Percentiles rank a stretch among this genome's conserved stretches.
These are phyloP conservation scores for Cubamyces sp. DNA, from an alignment of 768 basidiomycete species.

Conservation along the genomic window DNA sequence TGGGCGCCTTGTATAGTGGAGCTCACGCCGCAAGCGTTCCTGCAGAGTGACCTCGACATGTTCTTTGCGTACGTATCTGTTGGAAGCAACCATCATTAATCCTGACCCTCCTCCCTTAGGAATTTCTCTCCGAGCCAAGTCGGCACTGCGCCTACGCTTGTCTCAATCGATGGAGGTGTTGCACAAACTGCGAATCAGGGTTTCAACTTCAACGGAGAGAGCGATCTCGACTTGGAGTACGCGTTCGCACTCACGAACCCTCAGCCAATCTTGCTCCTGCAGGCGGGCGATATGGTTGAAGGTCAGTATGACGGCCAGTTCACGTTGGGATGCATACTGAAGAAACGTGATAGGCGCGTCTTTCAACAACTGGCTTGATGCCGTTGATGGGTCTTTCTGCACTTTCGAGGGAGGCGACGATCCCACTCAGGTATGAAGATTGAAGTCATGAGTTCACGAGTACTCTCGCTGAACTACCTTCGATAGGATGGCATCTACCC, in stretches of 20 bases:
- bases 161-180: constrained; percentile 43
- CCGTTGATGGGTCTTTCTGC: constrained; percentile 48
- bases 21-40: constrained; percentile 47
- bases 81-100: too few relatives aligned
- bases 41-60: constrained; percentile 46
- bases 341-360: constrained; percentile 39
- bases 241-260: constrained; percentile 50
- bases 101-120: neutral
- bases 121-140: constrained; percentile 47
- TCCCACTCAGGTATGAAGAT: constrained; percentile 29
- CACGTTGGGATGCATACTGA: neutral
- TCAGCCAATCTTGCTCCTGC: constrained; percentile 27
- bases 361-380: constrained; percentile 52
- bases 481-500: constrained; percentile 46
- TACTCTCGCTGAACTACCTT: neutral
- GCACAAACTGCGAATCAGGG: constrained; percentile 47
- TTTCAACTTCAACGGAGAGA: constrained; percentile 63
- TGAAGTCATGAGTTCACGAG: neutral
- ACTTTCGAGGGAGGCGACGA: constrained; percentile 51
- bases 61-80: constrained; percentile 36
- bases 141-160: constrained; percentile 42
- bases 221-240: constrained; percentile 74
- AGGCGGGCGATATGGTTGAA: constrained; percentile 30
- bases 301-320: neutral
- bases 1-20: constrained; percentile 37